phyloP scores from a whole-genome alignment of 345 rosid species.

The Erucastrum elatum region DNA sequence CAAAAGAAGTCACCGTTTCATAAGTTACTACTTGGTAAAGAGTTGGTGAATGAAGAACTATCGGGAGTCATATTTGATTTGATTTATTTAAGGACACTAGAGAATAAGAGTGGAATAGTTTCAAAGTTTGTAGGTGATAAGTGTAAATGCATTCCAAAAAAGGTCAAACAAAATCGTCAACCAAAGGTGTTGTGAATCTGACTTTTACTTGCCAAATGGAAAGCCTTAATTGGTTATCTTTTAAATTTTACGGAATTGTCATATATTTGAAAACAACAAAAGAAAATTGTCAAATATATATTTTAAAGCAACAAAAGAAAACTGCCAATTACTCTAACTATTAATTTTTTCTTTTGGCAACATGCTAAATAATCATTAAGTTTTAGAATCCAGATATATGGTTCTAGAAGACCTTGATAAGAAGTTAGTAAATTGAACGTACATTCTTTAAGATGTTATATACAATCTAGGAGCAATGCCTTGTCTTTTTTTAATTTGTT shows the following conservation, averaged over 20 bases:
- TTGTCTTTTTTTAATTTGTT: neutral
- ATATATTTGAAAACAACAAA: neutral
- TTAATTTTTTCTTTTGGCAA: neutral
- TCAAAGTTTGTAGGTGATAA: constrained; percentile 12
- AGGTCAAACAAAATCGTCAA: constrained; percentile 29
- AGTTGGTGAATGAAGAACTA: constrained; percentile 38
- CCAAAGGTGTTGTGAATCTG: constrained; percentile 27
- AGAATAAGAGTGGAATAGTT: constrained; percentile 1
- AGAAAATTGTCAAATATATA: no score
- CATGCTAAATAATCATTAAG: neutral
- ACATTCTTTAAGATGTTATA: constrained; percentile 6
- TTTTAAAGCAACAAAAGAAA: neutral
- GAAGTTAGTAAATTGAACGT: constrained; percentile 13
- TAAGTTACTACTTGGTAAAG: constrained; percentile 26
- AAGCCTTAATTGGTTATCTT: neutral
- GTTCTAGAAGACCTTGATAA: constrained; percentile 21
- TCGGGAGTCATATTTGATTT: neutral
- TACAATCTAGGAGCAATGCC: constrained; percentile 26
- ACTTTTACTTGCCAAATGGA: constrained; percentile 16
- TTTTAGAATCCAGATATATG: neutral
- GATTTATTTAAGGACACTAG: constrained; percentile 18
- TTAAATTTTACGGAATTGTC: neutral
- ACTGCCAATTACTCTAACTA: neutral
- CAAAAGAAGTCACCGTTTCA: constrained; percentile 2
- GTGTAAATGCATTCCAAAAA: constrained; percentile 26